A percentile compares a stretch with the other conserved stretches of the same genome.
These are phyloP conservation scores for Fusarium stilboides DNA, from an alignment of 2,329 filamentous ascomycete species.

Conservation along the genomic window DNA sequence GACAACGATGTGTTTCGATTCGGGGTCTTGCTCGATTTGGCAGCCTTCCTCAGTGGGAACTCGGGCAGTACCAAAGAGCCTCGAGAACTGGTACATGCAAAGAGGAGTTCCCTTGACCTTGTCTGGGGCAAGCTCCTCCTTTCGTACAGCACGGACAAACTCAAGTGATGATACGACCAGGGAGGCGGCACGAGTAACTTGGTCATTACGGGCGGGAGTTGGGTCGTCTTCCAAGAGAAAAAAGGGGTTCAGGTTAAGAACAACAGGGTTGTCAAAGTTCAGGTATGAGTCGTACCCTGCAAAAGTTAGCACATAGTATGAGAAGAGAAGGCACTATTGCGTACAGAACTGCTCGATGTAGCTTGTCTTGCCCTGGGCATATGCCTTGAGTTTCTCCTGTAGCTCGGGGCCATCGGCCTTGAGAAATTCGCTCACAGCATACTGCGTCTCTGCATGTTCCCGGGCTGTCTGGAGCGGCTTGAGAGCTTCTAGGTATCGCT, in stretches of 20 bases:
- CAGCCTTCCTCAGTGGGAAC: conserved; percentile 96
- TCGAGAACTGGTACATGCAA: conserved; percentile 98
- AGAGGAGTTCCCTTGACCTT: conserved; percentile 86
- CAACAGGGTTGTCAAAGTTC: conserved; percentile 97
- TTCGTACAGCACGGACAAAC: conserved; percentile 92
- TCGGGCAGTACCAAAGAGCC: conserved; percentile 93
- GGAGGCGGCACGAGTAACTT: conserved; percentile 94
- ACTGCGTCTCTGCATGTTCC: conserved; percentile 86
- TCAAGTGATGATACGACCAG: conserved; percentile 90
- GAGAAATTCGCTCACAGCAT: conserved; percentile 87
- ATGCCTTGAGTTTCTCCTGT: conserved; percentile 90
- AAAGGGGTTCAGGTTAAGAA: conserved; percentile 97
- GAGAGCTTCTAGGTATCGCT: conserved; percentile 84
- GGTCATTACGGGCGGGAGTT: conserved; percentile 95
- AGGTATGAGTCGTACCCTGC: conserved; percentile 98
- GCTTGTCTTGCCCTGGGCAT: conserved; percentile 90
- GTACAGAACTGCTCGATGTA: conserved; percentile 99
- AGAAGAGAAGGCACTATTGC: neutral
- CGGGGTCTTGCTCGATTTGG: conserved; percentile 93
- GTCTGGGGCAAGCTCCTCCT: conserved; percentile 93
- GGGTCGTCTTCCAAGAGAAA: conserved; percentile 98
- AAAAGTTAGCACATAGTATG: conserved; percentile 20
- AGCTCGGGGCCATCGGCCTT: conserved; percentile 84
- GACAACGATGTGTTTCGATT: conserved; percentile 94
- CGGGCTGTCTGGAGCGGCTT: conserved; percentile 84